phyloP scores from a whole-genome alignment of 352 stramenopile genomes.

The Pythium dissimile region DNA sequence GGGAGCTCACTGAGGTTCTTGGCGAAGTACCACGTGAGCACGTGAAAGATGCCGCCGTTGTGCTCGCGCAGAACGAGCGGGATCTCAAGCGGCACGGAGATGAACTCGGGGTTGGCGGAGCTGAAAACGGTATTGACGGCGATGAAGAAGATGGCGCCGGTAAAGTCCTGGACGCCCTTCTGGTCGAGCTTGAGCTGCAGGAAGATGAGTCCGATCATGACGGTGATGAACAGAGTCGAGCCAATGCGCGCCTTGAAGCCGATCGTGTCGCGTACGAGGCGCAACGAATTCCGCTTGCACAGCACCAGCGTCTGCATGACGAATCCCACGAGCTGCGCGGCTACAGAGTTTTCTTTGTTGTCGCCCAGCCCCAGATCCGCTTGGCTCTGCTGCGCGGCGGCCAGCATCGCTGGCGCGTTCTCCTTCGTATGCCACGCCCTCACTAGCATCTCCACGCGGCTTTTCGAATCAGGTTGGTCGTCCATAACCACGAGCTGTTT shows the following conservation, averaged over 20 bases:
- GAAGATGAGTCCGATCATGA: conserved; percentile 34
- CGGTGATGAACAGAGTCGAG: conserved; percentile 31
- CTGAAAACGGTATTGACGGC: conserved; percentile 23
- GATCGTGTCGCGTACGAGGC: conserved; percentile 29
- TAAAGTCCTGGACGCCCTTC: conserved; percentile 52
- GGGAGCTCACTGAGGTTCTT: conserved; percentile 31
- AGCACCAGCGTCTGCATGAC: conserved; percentile 19
- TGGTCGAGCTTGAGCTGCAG: conserved; percentile 38
- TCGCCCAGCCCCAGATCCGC: neutral
- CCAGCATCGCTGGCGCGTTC: neutral
- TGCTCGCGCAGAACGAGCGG: conserved; percentile 31
- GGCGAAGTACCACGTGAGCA: conserved; percentile 32
- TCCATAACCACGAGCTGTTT: conserved; percentile 28
- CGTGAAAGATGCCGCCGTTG: conserved; percentile 28
- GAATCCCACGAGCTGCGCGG: conserved; percentile 3
- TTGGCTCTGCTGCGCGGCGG: conserved; percentile 2
- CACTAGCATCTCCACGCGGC: conserved; percentile 12
- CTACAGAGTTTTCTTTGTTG: neutral
- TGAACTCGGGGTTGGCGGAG: conserved; percentile 31
- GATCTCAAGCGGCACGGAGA: conserved; percentile 29
- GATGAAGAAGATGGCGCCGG: conserved; percentile 43
- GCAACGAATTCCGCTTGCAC: conserved; percentile 24
- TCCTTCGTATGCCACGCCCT: conserved; percentile 3
- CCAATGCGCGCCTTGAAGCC: conserved; percentile 31
- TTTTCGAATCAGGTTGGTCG: conserved; percentile 4